Base-by-base conservation (phyloP, 345 rosid species). In the Populus euphratica region DNA sequence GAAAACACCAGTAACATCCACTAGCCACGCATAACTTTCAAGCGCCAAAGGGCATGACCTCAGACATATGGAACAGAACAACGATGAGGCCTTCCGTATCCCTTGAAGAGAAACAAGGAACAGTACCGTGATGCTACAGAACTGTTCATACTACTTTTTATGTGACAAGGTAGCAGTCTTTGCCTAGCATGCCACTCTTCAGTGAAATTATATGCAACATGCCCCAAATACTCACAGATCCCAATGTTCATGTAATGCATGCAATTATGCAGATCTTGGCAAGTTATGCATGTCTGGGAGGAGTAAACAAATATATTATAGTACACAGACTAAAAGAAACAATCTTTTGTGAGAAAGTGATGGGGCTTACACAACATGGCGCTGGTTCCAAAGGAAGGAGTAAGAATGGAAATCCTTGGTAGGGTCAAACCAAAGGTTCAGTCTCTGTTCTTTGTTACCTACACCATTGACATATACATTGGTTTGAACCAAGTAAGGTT, bases 371-470 rank as follows among this genome's bases (percentile, higher is more conserved):
- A 92, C 83, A 68, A 94, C 99, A 83, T 89, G 90, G 66, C 90
- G 95, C 68, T 81, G 90, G 86, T 83, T 94, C 99, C 99, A 96
- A 23, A 89, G 85, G 77, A 96, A 0, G 41, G 97, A 87, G 88
- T 94, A 96, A 36, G 91, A 76, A 81, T 96, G 99, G 73, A 94
- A 96, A 44, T 89, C 98, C 83, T 86, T 87, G 27, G 98, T 88
- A 69, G 99, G 99, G 74, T 96, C 99, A 79, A 96, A 96, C 99
- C 99, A 96, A 35, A 96, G 97, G 78, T 75, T 84, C 78, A 96
- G 69, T 74, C 99, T 86, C 82, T 96, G 98, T 79, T 96, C 99
- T 73, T 98, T 85, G 88, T 96, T 96, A 50, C 99, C 99, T 7
- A 89, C 90, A 9, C 99, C 98, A 76, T 96, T 96, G 41, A 96